Evolutionary conservation across 2,329 filamentous ascomycete genomes (phyloP).

Genomic region (Emmonsiellopsis sp.): DNA sequence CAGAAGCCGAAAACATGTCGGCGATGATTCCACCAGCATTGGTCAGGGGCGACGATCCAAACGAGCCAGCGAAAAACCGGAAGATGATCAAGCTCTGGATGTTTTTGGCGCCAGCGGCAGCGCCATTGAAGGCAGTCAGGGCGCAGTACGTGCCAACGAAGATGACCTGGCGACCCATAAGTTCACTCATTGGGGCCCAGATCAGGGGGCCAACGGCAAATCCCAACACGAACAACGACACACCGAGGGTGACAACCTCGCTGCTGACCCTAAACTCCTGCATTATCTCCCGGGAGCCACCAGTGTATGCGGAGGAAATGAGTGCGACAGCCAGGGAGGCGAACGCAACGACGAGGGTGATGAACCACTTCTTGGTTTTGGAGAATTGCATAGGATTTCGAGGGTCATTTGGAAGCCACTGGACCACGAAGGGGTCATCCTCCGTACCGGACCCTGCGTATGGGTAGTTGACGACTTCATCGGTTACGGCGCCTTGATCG

Average conservation of each 20-base stretch:
- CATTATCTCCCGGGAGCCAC: constrained; percentile 48
- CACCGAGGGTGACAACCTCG: constrained; percentile 41
- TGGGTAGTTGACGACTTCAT: constrained; percentile 46
- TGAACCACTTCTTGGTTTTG: constrained; percentile 52
- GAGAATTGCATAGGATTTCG: constrained; percentile 58
- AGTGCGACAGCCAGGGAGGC: constrained; percentile 62
- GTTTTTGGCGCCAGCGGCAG: constrained; percentile 45
- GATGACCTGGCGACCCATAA: constrained; percentile 53
- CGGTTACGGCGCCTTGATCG: constrained; percentile 50
- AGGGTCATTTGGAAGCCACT: constrained; percentile 58
- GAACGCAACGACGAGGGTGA: constrained; percentile 54
- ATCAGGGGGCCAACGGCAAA: constrained; percentile 53
- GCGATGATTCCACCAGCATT: constrained; percentile 51
- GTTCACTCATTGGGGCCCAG: constrained; percentile 58
- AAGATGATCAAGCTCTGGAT: constrained; percentile 52
- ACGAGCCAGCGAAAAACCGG: constrained; percentile 53
- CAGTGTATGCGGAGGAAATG: constrained; percentile 57
- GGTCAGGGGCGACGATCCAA: constrained; percentile 49
- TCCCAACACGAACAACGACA: constrained; percentile 42
- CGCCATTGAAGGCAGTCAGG: constrained; percentile 52
- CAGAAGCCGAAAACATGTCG: constrained; percentile 44
- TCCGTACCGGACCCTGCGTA: constrained; percentile 56
- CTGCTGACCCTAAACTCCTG: constrained; percentile 37
- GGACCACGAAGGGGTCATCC: constrained; percentile 59
- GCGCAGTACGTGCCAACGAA: constrained; percentile 50